Percentiles rank a stretch among this genome's conserved stretches.
phyloP scores from a whole-genome alignment of 495 filamentous ascomycete species.

The Aspergillus incahuasiensis region DNA sequence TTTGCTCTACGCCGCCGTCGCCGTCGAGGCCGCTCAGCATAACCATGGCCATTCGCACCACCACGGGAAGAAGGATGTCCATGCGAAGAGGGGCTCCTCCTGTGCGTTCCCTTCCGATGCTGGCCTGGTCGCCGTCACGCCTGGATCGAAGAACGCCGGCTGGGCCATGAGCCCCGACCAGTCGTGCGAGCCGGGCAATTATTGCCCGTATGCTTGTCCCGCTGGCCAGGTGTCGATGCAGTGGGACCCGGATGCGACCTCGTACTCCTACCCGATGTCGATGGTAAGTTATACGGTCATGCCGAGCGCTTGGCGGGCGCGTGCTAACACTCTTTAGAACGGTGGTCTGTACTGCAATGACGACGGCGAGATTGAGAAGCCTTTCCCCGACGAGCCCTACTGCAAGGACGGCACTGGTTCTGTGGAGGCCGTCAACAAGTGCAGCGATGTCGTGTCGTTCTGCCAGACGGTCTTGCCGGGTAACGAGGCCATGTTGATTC shows the following conservation, averaged over 20 bases:
- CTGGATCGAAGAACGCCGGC: conserved; percentile 61
- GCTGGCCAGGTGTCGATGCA: conserved; percentile 73
- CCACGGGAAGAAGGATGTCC: conserved; percentile 9
- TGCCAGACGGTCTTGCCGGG: conserved; percentile 82
- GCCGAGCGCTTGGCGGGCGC: background rate
- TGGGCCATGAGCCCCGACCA: conserved; percentile 83
- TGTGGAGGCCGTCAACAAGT: conserved; percentile 60
- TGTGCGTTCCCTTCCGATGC: conserved; percentile 66
- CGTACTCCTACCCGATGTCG: conserved; percentile 64
- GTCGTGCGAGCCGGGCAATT: conserved; percentile 61
- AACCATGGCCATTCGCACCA: conserved; percentile 30
- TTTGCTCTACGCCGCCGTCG: conserved; percentile 59
- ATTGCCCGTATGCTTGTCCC: conserved; percentile 76
- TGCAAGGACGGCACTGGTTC: conserved; percentile 67
- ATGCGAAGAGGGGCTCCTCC: conserved; percentile 43
- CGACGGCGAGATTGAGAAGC: conserved; percentile 62
- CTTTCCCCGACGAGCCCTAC: conserved; percentile 64
- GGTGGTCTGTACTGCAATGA: conserved; percentile 73
- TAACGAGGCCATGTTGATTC: conserved; percentile 87
- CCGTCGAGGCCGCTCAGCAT: conserved; percentile 37
- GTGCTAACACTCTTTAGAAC: conserved; percentile 44
- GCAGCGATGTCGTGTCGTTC: conserved; percentile 58
- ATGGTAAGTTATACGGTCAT: conserved; percentile 53
- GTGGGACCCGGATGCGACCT: conserved; percentile 68
- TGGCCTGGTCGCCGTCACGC: conserved; percentile 65